Conservation (phyloP, 371 early-diverging fungal genomes). For the Zopfochytrium polystomum region DNA sequence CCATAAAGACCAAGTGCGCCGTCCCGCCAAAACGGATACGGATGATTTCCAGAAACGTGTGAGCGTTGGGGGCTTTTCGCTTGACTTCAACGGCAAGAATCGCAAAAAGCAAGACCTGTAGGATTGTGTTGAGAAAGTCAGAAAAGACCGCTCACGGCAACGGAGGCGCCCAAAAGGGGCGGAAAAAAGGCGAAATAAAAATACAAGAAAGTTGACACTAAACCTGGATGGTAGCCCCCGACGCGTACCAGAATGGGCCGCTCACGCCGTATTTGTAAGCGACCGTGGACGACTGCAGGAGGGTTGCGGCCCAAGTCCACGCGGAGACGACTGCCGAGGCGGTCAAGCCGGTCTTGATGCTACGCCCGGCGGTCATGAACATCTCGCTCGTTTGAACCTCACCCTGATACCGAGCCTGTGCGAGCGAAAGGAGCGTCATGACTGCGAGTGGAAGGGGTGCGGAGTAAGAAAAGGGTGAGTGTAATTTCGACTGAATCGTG, state of each 20-base stretch:
- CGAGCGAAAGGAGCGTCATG: constrained; percentile 62
- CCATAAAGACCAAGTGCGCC: constrained; percentile 58
- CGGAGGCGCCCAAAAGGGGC: too few species aligned
- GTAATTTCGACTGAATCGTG: too few species aligned
- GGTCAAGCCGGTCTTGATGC: constrained; percentile 64
- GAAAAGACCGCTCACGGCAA: too few species aligned
- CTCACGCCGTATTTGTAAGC: constrained; percentile 66
- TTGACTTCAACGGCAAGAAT: constrained; percentile 69
- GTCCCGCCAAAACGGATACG: constrained; percentile 60
- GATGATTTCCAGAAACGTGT: constrained; percentile 68
- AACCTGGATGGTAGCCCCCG: constrained; percentile 65
- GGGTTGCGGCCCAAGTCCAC: constrained; percentile 70
- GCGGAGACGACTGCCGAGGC: constrained; percentile 66
- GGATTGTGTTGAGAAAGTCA: too few species aligned
- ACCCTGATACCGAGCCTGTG: constrained; percentile 57
- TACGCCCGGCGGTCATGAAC: constrained; percentile 65
- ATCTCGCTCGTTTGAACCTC: constrained; percentile 64
- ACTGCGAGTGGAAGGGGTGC: too few species aligned
- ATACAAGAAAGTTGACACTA: too few species aligned
- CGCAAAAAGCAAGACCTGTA: constrained; percentile 67
- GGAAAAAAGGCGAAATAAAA: too few species aligned
- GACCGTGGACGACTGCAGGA: constrained; percentile 63
- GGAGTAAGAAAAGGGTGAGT: too few species aligned
- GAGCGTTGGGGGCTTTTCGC: constrained; percentile 65
- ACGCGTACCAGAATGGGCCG: constrained; percentile 56